Evolutionary conservation across 73 alveolate genomes (phyloP), one percentile per base, ranked within the genome.

Genomic region (Stentor roeselii): DNA sequence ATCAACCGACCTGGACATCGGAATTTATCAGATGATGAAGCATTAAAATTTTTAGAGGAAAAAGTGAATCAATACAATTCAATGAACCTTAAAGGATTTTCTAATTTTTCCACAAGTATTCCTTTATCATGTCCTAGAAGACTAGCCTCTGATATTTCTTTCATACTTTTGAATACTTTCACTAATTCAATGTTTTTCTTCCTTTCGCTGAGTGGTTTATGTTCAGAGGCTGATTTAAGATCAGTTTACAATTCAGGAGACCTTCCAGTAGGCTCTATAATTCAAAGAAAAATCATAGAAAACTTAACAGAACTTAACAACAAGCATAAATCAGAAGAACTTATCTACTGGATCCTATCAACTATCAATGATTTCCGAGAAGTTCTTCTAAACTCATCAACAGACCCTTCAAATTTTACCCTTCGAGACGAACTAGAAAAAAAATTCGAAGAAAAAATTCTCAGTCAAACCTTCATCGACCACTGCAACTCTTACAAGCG

Each of bases 21-120:
- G 30, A 76, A 76, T 76, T 39, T 76, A 37, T n/a, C 82, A n/a
- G 78, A 76, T 76, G 36, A 76, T 1, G 84, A 76, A 35, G 84
- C 84, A 36, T 0, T 67, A 21, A n/a, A 67, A 40, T 67, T 30
- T 2, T 2, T 67, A 2, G 3, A 2, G 41, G 41, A 34, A 1
- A 21, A 21, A 34, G 37, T 67, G 14, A 40, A 21, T 30, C 0
- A 32, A 34, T 0, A 2, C 11, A 32, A 67, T 27, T 15, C 1
- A 30, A 67, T 27, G 1, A 40, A 67, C 1, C 0, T 15, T 32
- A 67, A 67, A 34, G 80, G 80, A 67, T 67, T 21, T 32, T 0
- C 15, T 14, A 34, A 30, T 30, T 30, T 11, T 67, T 36, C 42
- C 15, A 67, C 27, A 15, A 21, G 21, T 67, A 67, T 21, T n/a